Base-by-base conservation (phyloP, 495 filamentous ascomycete species). In the Penicillium longicatenatum region DNA sequence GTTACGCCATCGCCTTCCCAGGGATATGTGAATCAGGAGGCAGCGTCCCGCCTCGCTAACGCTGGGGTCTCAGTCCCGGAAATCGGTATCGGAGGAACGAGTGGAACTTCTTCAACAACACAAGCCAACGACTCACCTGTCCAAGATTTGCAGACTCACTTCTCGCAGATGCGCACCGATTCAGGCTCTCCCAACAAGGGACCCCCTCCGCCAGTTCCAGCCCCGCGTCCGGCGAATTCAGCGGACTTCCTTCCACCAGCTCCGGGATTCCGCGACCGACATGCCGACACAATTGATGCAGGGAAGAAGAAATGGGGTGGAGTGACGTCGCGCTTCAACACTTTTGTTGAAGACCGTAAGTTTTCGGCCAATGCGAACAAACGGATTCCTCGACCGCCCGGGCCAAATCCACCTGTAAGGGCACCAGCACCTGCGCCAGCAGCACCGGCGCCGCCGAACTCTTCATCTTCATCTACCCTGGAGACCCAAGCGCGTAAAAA, bases 21-120 rank as follows among this genome's bases (percentile, higher is more conserved):
- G 52, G 66, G 75, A 66, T 68, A 80, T 68, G 64, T 93, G 22
- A 93, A 93, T 56, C 87, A 90, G 64, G 82, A 77, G 3, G 83
- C 91, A 17, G 66, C 89, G 33, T 77, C 75, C 35, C 81, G 91
- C 21, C 79, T 98, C 7, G 82, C 87, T 17, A 82, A 84, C 52
- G 87, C 92, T 6, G 93, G 93, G 4, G 79, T 97, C 43, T 90
- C 86, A 0, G 91, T 97, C 3, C 91, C 93, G 1, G 89, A 82
- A 0, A 77, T 97, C 42, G 89, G 89, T 16, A 95, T 96, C 58
- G 86, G 86, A 20, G 59, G 53, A 50, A 59, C 53, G 22, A 53
- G 50, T 47, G 66, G 22, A 20, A 29, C 52, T 31, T 54, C 56
- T 2, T 49, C 50, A 2, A 35, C 49, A 14, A 39, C 55, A 0